Evolutionary conservation across 2,329 filamentous ascomycete genomes (phyloP), one percentile per base, ranked within the genome.

Genomic region (Didymella lethalis): DNA sequence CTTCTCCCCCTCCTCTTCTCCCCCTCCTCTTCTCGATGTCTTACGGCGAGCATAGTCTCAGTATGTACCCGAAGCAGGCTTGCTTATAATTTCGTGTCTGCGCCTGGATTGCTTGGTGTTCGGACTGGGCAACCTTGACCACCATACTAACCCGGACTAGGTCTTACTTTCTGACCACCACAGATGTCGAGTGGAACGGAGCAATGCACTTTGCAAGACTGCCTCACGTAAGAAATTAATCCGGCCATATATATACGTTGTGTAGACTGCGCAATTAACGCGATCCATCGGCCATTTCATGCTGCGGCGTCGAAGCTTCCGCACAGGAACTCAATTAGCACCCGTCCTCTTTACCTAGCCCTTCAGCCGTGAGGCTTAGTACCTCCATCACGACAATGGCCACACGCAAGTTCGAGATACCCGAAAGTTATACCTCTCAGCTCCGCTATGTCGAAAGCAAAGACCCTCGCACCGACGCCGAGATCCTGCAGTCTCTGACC

Each of bases 371-470:
- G 3, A 11, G 10, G 16, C 3, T 34, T 8, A 16, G 32, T 5
- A 5, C 2, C 14, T 34, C 7, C 7, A 38, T 18, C 36, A 40
- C n/a, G n/a, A 20, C 6, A 11, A 40, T 44, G 40, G 14, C 18
- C 11, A 14, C 40, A 6, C 20, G 31, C 3, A 53, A 41, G 7
- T 46, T 38, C 25, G 14, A 46, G 18, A 45, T 29, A n/a, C 41
- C n/a, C 10, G 31, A 4, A 23, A 31, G 16, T 0, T 31, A 38
- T 11, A 32, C 29, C 0, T 53, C 41, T 11, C 16, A 38, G 10
- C 50, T 46, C n/a, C 50, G 41, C 50, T 10, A 38, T 46, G 25
- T 53, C 5, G 41, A 46, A n/a, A 38, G 7, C 38, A 26, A 46
- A n/a, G 50, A 53, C n/a, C 29, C 11, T 5, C 41, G 50, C 18